Base-by-base conservation (phyloP, 2,329 filamentous ascomycete genomes). In the Aspergillus sp. region DNA sequence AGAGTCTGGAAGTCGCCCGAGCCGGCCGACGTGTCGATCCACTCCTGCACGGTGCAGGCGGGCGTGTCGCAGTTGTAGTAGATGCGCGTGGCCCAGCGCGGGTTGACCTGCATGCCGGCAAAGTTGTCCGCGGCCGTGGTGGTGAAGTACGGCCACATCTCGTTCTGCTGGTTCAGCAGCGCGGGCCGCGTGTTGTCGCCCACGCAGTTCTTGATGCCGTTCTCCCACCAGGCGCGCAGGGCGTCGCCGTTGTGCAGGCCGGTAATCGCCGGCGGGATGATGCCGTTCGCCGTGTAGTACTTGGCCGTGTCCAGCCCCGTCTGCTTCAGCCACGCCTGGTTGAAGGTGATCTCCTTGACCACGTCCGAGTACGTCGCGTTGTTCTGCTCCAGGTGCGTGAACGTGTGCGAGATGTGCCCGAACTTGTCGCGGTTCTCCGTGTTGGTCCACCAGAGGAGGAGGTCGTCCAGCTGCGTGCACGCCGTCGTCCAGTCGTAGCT, bases 171-270 rank as follows among this genome's bases (percentile, higher is more conserved):
- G 63, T 84, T 85, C 53, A 80, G 66, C 5, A 86, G 72, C 3
- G 72, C 68, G 0, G 81, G 72, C 7, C 83, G 77, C 2, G 83
- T 85, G 69, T 86, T 86, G 65, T 86, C 83, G 34, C 83, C 83
- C n/a, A 86, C 82, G 47, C 81, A 82, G 58, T 81, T 79, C 16
- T 66, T 72, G 58, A 86, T 80, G n/a, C 82, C 82, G 53, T 81
- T 81, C 42, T 83, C 80, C 60, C 73, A 73, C 81, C 81, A 86
- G 5, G 81, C 83, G 48, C 70, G 69, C 44, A 86, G 78, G 10
- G 77, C 83, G 65, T 86, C 83, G n/a, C 80, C 83, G 58, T 86
- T 86, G 70, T 85, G 81, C 21, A 86, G 64, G 45, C 83, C 83
- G 1, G 83, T 86, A 55, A 86, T 86, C 32, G 82, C 82, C 1